These are phyloP conservation scores for Oryza nivara DNA, from an alignment of 176 grass and related monocot genomes.

Conservation along the genomic window DNA sequence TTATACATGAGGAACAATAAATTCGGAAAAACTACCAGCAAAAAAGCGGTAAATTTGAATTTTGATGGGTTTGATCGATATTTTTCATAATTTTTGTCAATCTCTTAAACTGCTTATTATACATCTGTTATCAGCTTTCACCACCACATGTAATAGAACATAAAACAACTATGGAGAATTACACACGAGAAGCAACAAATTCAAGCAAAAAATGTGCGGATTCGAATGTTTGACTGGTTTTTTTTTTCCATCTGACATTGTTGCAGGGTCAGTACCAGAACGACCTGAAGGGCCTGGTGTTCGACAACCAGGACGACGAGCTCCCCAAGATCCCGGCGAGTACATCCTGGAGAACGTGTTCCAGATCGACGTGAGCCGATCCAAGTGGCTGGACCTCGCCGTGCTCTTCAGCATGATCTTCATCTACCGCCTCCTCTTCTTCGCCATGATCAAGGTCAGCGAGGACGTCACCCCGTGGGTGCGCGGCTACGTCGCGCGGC, in stretches of 20 bases:
- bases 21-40: too few species aligned
- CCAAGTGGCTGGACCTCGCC: conserved; percentile 83
- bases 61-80: too few species aligned
- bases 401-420: conserved; percentile 84
- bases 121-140: too few species aligned
- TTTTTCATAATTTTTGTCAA: too few species aligned
- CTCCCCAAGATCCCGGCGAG: conserved; percentile 86
- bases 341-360: conserved; percentile 92
- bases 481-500: conserved; percentile 76
- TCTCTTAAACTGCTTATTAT: too few species aligned
- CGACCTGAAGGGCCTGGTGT: conserved; percentile 79
- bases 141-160: too few species aligned
- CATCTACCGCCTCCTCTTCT: conserved; percentile 91
- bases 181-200: too few species aligned
- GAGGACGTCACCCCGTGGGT: conserved; percentile 96
- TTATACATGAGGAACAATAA: too few species aligned
- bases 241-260: not conserved
- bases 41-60: too few species aligned
- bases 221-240: not conserved
- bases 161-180: too few species aligned
- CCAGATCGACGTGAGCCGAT: conserved; percentile 84
- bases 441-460: conserved; percentile 87
- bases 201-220: not conserved
- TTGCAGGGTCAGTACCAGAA: conserved; percentile 96
- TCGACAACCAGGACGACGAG: conserved; percentile 77